A percentile compares a stretch with the other conserved stretches of the same genome.
These are phyloP conservation scores for Botrytis cinerea DNA, from an alignment of 2,329 filamentous ascomycete genomes.

Conservation along the genomic window DNA sequence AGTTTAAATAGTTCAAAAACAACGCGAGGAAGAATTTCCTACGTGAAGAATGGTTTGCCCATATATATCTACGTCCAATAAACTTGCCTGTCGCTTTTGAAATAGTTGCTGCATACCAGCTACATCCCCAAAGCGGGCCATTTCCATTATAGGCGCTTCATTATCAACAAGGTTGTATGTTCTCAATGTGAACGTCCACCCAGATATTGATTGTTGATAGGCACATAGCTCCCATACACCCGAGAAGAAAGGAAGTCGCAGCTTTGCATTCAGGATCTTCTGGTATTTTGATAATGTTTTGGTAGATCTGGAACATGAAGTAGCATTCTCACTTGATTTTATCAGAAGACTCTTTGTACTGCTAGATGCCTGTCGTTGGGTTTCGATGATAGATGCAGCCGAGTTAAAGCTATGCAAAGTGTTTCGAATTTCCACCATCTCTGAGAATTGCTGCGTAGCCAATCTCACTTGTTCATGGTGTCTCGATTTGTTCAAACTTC, in stretches of 20 bases:
- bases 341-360: not conserved
- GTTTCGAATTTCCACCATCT: not conserved
- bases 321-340: no score
- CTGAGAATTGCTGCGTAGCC: not conserved
- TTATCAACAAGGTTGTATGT: not conserved
- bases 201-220: not conserved
- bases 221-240: not conserved
- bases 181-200: not conserved
- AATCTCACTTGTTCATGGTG: not conserved
- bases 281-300: not conserved
- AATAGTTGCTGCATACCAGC: not conserved
- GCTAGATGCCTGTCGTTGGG: not conserved
- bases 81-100: not conserved
- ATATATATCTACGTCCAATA: rapidly evolving
- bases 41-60: rapidly evolving
- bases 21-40: not conserved
- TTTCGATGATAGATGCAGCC: no score
- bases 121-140: rapidly evolving
- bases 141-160: rapidly evolving
- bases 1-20: not conserved
- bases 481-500: not conserved
- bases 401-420: not conserved
- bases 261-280: not conserved
- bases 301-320: not conserved
- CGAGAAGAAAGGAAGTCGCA: constrained; percentile 3